Percentiles rank a stretch among this genome's conserved stretches.
Conservation (phyloP, 768 basidiomycete genomes). For the Nidularia pulvinata region DNA sequence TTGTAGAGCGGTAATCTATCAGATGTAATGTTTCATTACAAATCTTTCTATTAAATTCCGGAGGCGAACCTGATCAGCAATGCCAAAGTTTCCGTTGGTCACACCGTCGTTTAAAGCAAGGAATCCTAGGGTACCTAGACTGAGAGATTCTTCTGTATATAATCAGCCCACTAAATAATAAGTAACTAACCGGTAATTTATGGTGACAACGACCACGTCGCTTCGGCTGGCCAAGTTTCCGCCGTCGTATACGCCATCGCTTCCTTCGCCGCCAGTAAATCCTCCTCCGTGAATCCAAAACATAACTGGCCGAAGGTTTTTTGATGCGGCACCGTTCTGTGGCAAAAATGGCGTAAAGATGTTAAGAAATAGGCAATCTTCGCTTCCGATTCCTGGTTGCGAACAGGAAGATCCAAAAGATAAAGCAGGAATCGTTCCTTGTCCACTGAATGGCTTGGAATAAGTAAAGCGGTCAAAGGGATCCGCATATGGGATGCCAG, state of each 20-base stretch:
- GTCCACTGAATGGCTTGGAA: conserved; percentile 25
- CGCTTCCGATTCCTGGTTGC: conserved; percentile 20
- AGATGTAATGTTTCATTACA: conserved; percentile 8
- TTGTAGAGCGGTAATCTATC: conserved; percentile 30
- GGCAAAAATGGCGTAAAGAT: conserved; percentile 40
- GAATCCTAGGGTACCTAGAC: conserved; percentile 40
- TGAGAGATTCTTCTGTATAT: conserved; percentile 14
- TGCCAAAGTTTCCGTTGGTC: conserved; percentile 43
- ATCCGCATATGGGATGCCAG: conserved; percentile 49
- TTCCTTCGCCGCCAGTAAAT: conserved; percentile 36
- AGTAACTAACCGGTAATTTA: conserved; percentile 37
- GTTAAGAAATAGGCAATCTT: conserved; percentile 48
- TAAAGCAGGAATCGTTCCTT: conserved; percentile 25
- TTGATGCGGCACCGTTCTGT: conserved; percentile 6
- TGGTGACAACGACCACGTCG: conserved; percentile 36
- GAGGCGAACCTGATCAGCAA: conserved; percentile 40
- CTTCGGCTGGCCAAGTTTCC: conserved; percentile 41
- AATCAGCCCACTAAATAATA: conserved; percentile 28
- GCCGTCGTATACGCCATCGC: conserved; percentile 38
- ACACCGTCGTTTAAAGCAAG: conserved; percentile 37
- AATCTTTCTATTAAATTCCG: conserved; percentile 10
- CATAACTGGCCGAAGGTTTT: conserved; percentile 36
- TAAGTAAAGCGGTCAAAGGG: conserved; percentile 41
- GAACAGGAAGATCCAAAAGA: conserved; percentile 29
- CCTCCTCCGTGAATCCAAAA: conserved; percentile 54